Percentiles rank a stretch among this genome's conserved stretches.
phyloP scores from a whole-genome alignment of 2,329 filamentous ascomycete species.

The Aotearoamyces nothofagi region DNA sequence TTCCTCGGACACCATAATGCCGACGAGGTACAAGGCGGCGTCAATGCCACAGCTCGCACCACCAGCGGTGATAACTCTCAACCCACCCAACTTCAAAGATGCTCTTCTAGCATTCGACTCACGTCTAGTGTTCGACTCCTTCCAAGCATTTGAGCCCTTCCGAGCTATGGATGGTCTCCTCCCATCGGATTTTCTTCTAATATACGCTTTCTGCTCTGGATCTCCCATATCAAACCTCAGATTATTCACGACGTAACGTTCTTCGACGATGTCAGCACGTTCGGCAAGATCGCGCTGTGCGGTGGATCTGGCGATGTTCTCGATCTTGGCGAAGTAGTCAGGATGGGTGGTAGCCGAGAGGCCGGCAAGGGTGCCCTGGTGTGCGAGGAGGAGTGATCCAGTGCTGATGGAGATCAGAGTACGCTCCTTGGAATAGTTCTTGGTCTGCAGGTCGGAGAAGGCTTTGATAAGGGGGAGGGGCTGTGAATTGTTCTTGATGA shows the following conservation, averaged over 20 bases:
- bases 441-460: constrained; percentile 59
- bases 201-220: constrained; percentile 71
- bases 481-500: constrained; percentile 53
- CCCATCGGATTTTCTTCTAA: constrained; percentile 58
- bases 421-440: constrained; percentile 69
- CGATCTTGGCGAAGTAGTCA: constrained; percentile 65
- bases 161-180: constrained; percentile 51
- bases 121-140: constrained; percentile 54
- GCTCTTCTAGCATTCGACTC: constrained; percentile 70
- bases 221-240: constrained; percentile 70
- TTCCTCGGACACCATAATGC: constrained; percentile 65
- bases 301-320: constrained; percentile 65
- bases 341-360: constrained; percentile 72
- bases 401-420: constrained; percentile 71
- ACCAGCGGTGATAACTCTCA: constrained; percentile 62
- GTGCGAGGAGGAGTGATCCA: constrained; percentile 61
- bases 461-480: constrained; percentile 59
- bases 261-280: constrained; percentile 71
- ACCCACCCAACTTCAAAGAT: constrained; percentile 39
- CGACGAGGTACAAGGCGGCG: constrained; percentile 67
- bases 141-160: too few relatives aligned
- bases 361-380: constrained; percentile 63
- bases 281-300: constrained; percentile 55
- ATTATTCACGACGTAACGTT: constrained; percentile 83
- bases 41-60: constrained; percentile 45